These are phyloP conservation scores for Vitis riparia DNA, from an alignment of 164 flowering plant species.

Conservation along the genomic window DNA sequence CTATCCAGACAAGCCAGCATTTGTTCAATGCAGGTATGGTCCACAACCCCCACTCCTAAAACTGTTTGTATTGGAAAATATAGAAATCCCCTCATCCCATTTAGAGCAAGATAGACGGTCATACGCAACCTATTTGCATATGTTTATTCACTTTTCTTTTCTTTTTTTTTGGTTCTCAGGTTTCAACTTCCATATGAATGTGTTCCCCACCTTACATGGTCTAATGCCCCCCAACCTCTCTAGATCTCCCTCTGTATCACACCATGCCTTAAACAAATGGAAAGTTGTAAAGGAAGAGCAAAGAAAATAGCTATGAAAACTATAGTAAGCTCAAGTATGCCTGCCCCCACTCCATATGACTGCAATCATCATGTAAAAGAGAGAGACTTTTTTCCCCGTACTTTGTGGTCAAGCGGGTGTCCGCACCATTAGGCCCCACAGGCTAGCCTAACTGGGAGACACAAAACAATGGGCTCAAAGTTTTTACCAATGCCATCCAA, in stretches of 20 bases:
- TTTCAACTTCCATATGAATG: conserved; percentile 55
- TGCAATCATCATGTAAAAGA: conserved; percentile 53
- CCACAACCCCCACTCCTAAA: conserved; percentile 28
- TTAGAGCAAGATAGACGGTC: conserved; percentile 22
- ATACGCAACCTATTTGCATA: conserved; percentile 29
- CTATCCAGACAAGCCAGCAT: conserved; percentile 44
- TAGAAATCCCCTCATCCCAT: conserved; percentile 26
- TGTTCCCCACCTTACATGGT: conserved; percentile 75
- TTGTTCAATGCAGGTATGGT: conserved; percentile 32
- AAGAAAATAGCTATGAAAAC: conserved; percentile 3
- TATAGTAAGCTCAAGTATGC: conserved; percentile 11
- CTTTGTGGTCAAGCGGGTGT: conserved; percentile 53
- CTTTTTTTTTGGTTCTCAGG: too few relatives aligned
- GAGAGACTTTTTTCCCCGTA: conserved; percentile 35
- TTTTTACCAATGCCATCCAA: conserved; percentile 26
- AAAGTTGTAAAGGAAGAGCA: conserved; percentile 14
- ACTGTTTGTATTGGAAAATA: conserved; percentile 42
- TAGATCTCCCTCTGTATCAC: not conserved
- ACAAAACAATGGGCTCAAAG: conserved; percentile 72
- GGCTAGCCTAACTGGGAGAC: conserved; percentile 46
- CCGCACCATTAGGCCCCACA: conserved; percentile 32
- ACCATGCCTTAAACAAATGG: conserved; percentile 12
- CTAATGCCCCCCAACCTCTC: conserved; percentile 18
- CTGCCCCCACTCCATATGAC: conserved; percentile 39
- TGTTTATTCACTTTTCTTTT: conserved; percentile 12